A percentile compares a stretch with the other conserved stretches of the same genome.
Evolutionary conservation across 768 basidiomycete genomes (phyloP).

Genomic region (Baorangia bicolor): DNA sequence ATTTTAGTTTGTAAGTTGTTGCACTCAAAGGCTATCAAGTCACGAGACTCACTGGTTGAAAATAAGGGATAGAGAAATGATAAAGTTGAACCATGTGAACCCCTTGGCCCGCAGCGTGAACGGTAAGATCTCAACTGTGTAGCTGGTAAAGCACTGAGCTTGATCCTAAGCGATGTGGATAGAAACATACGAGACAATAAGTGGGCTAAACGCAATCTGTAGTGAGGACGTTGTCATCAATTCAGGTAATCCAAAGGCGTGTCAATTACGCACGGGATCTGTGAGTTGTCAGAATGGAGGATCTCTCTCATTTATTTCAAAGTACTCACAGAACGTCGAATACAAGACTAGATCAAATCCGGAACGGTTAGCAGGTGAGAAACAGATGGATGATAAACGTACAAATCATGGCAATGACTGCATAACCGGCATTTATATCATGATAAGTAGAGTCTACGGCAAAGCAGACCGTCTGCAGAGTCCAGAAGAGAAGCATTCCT

Average conservation of each 20-base stretch:
- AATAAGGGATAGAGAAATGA: conserved; percentile 38
- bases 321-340: conserved; percentile 35
- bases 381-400: conserved; percentile 5
- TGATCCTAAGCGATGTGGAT: neutral
- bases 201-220: conserved; percentile 39
- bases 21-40: conserved; percentile 3
- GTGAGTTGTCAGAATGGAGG: neutral
- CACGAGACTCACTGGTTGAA: conserved; percentile 37
- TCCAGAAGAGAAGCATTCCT: conserved; percentile 41
- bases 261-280: conserved; percentile 31
- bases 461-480: conserved; percentile 36
- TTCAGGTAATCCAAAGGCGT: neutral
- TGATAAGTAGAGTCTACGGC: conserved; percentile 24
- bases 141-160: conserved; percentile 13
- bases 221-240: neutral
- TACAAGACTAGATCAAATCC: conserved; percentile 31
- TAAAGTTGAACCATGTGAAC: conserved; percentile 37
- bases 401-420: conserved; percentile 48
- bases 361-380: neutral
- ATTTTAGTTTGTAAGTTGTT: conserved; percentile 22
- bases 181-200: conserved; percentile 32
- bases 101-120: conserved; percentile 41
- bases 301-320: neutral
- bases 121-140: conserved; percentile 42
- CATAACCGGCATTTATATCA: conserved; percentile 34